Evolutionary conservation across 139 green algal genomes (phyloP), one percentile per base, ranked within the genome.

Genomic region (Parachlorella kessleri): DNA sequence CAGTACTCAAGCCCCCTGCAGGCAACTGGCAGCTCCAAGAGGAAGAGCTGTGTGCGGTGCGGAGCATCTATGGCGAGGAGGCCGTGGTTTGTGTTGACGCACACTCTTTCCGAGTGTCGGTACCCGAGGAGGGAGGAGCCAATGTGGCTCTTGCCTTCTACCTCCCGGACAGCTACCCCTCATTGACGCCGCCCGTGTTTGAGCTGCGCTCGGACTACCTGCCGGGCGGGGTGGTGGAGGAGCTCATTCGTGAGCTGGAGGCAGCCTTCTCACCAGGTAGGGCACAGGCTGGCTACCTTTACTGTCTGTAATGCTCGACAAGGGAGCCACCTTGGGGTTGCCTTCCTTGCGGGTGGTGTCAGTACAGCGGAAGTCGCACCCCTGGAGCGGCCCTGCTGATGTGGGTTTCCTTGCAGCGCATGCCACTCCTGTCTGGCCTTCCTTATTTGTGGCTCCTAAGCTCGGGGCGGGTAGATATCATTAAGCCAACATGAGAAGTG

Each of bases 61-160:
- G 86, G 18, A 85, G 90, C 30, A 96, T 96, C 7, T 94, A 88
- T 70, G 91, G 87, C 0, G 74, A 89, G 7, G 85, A 90, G 30
- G 75, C 71, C 21, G 30, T 77, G 5, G 48, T 81, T 3, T 18
- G 14, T 18, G 21, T 18, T 59, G 48, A 59, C 21, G 48, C 14
- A 59, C 14, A 59, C 21, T 59, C 48, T 59, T 59, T 59, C 48
- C 21, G 48, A 28, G 48, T 59, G 21, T 18, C 54, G 30, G 33
- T 59, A 14, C 48, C 48, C 21, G 48, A 59, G 48, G 48, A 14
- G 14, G 21, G 14, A 28, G 48, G 48, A 14, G 48, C 48, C 14
- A 14, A 59, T 71, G 67, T 82, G 55, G 70, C 84, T 10, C 69
- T 94, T 35, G 74, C 74, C 0, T 75, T 83, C 1, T 84, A 88